A percentile compares a stretch with the other conserved stretches of the same genome.
Evolutionary conservation across 768 basidiomycete species (phyloP).

Genomic region (Strobilomyces echinocephalus): DNA sequence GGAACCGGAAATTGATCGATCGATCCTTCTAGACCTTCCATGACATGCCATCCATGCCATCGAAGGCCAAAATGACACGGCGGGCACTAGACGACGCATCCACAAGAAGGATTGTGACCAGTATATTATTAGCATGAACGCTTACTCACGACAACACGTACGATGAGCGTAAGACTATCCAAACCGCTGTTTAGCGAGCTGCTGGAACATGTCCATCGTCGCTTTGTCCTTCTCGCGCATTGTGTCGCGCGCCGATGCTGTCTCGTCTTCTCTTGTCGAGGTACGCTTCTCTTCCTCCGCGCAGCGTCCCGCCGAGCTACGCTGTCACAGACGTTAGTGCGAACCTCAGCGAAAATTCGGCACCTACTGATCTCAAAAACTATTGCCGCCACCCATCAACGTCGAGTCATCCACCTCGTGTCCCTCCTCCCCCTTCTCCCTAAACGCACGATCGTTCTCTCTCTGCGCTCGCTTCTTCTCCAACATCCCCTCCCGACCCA

Average conservation of each 20-base stretch:
- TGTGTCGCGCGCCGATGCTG: conserved; percentile 52
- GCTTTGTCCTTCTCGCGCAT: conserved; percentile 79
- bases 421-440: conserved; percentile 71
- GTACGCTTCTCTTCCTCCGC: conserved; percentile 52
- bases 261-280: conserved; percentile 43
- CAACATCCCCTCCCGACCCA: conserved; percentile 78
- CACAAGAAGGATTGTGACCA: background rate
- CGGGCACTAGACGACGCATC: too few species aligned
- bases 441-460: conserved; percentile 64
- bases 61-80: too few species aligned
- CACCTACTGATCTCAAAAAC: conserved; percentile 73
- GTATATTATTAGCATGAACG: background rate
- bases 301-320: conserved; percentile 71
- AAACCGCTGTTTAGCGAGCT: conserved; percentile 83
- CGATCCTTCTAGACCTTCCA: too few species aligned
- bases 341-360: background rate
- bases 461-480: conserved; percentile 80
- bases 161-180: conserved; percentile 43
- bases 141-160: background rate
- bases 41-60: too few species aligned
- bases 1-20: too few species aligned
- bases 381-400: conserved; percentile 77
- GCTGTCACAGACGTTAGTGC: conserved; percentile 36
- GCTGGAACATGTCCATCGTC: conserved; percentile 96
- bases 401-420: conserved; percentile 74